Evolutionary conservation across 495 filamentous ascomycete genomes (phyloP).

Genomic region (Penicillium nucicola): DNA sequence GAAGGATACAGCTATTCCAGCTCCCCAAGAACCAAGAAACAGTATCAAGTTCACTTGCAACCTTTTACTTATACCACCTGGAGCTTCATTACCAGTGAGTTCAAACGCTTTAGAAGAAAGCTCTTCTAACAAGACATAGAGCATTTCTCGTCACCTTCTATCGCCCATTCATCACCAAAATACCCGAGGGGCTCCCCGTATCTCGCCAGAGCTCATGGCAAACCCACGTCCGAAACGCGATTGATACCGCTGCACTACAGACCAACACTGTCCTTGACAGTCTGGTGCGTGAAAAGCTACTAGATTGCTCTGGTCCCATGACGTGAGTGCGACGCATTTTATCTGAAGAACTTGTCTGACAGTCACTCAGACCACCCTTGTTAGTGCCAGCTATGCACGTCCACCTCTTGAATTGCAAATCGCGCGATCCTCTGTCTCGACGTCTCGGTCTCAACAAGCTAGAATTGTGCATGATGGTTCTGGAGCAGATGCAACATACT

Average conservation of each 20-base stretch:
- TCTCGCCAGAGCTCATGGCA: constrained; percentile 10
- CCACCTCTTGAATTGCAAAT: constrained; percentile 36
- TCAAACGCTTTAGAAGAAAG: neutral
- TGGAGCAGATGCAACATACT: constrained; percentile 35
- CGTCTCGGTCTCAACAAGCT: constrained; percentile 38
- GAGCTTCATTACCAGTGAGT: constrained; percentile 35
- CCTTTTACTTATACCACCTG: constrained; percentile 28
- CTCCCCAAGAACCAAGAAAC: constrained; percentile 18
- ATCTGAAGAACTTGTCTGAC: neutral
- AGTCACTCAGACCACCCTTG: constrained; percentile 27
- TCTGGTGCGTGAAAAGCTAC: neutral
- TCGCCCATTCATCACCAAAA: constrained; percentile 15
- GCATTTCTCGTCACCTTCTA: constrained; percentile 30
- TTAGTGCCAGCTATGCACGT: constrained; percentile 41
- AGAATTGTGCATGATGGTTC: constrained; percentile 38
- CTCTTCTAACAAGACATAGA: constrained; percentile 11
- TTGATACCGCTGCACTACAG: neutral
- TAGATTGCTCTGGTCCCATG: constrained; percentile 14
- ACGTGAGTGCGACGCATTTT: constrained; percentile 24
- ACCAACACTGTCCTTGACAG: constrained; percentile 3
- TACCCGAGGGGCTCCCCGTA: constrained; percentile 16
- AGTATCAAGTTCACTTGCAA: constrained; percentile 8
- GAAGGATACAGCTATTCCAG: constrained; percentile 9
- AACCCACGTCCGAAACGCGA: neutral
- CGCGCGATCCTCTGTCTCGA: constrained; percentile 22